These are phyloP conservation scores for Styphnolobium japonicum DNA, from an alignment of 306 rosid genomes.

Conservation along the genomic window DNA sequence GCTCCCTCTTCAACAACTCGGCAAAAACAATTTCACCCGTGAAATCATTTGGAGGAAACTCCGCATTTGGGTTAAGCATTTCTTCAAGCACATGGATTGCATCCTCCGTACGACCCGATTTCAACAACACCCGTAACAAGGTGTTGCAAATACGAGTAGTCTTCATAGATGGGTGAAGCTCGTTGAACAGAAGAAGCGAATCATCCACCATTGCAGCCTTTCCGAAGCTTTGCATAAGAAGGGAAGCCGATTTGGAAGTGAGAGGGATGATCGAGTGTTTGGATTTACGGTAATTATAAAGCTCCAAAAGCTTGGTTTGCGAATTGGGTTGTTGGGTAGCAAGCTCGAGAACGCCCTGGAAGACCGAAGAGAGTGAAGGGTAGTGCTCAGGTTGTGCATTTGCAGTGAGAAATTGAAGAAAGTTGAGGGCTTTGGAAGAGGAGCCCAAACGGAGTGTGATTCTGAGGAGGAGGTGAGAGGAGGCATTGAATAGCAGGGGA, in stretches of 20 bases:
- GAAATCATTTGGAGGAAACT: conserved; percentile 38
- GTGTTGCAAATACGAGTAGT: conserved; percentile 49
- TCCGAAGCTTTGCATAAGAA: conserved; percentile 40
- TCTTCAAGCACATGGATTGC: conserved; percentile 64
- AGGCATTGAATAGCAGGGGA: conserved; percentile 37
- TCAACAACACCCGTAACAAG: conserved; percentile 30
- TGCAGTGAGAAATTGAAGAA: conserved; percentile 21
- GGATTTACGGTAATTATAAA: conserved; percentile 29
- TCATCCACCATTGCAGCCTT: conserved; percentile 50
- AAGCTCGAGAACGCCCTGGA: conserved; percentile 57
- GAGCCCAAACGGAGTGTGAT: conserved; percentile 45
- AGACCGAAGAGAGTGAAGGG: conserved; percentile 31
- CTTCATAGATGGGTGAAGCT: conserved; percentile 39
- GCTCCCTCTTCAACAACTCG: conserved; percentile 30
- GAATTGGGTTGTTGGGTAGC: conserved; percentile 44
- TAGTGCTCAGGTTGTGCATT: conserved; percentile 6
- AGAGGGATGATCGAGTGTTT: conserved; percentile 32
- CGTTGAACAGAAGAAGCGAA: conserved; percentile 35
- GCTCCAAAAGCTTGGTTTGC: conserved; percentile 32
- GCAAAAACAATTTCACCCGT: conserved; percentile 52
- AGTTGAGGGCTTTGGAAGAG: conserved; percentile 29
- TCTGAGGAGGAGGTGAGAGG: conserved; percentile 33
- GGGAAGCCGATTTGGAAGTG: conserved; percentile 24
- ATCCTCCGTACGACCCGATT: conserved; percentile 34
- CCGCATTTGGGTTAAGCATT: conserved; percentile 54